Evolutionary conservation across 1,284 basidiomycete species (phyloP), one percentile per base, ranked within the genome.

Genomic region (Cutaneotrichosporon sp.): DNA sequence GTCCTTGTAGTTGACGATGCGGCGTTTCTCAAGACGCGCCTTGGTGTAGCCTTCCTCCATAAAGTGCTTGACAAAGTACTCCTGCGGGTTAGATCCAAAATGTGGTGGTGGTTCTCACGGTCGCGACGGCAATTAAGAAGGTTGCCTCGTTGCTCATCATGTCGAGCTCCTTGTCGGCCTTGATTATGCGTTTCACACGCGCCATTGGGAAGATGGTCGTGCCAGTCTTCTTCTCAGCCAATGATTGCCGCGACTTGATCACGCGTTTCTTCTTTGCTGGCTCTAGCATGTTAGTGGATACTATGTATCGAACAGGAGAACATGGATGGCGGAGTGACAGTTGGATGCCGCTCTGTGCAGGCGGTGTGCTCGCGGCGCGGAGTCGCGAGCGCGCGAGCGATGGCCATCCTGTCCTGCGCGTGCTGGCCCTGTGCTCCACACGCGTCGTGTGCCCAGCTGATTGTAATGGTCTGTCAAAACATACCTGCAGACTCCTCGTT

Each of bases 151-250:
- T 69, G 20, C 63, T 70, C 65, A 75, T 74, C 60, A 73, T 70
- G 40, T 73, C 69, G 53, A 77, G 56, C 18, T 78, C 77, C 55
- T 74, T 73, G 61, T 78, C 77, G 9, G 75, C 73, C 55, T 77
- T 77, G 60, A 77, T 67, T 55, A 78, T 76, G 58, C 66, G 64
- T 59, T 76, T 73, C 12, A 78, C 65, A 30, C 76, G 64, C n/a
- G 69, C 62, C 7, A 72, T 63, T 8, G 76, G 76, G 49, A 77
- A 70, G 5, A 70, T 59, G 4, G 74, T 74, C 30, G 70, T 74
- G 22, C 76, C 76, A 1, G 57, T 50, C 40, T 62, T 57, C 60
- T 73, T 73, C 54, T 73, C 72, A 20, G 69, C 60, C 9, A 73
- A 52, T 2, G 67, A 69, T 61, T 72, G 68, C 35, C 71, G 67